These are phyloP conservation scores for Flammula alnicola DNA, from an alignment of 1,284 basidiomycete genomes.

Conservation along the genomic window DNA sequence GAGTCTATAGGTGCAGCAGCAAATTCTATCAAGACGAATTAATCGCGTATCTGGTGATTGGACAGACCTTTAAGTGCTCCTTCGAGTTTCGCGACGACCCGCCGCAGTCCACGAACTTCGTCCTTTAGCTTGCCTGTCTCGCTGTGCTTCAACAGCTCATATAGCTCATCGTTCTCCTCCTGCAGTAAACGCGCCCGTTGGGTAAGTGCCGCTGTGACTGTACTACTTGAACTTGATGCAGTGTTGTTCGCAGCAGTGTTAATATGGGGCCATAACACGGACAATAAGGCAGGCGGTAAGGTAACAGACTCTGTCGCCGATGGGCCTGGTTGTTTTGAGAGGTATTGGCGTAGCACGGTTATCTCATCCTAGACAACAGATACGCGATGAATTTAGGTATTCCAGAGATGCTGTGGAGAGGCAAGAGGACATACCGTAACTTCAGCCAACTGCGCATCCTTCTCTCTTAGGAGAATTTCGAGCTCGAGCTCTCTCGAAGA, in stretches of 20 bases:
- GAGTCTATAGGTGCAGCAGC: too few species aligned
- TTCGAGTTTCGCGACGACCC: slow-evolving; percentile 69
- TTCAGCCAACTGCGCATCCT: slow-evolving; percentile 70
- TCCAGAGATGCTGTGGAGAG: slow-evolving; percentile 1
- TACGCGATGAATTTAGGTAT: slow-evolving; percentile 13
- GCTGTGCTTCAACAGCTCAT: slow-evolving; percentile 67
- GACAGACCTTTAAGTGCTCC: slow-evolving; percentile 70
- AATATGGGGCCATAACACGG: slow-evolving; percentile 69
- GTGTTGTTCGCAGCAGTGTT: slow-evolving; percentile 41
- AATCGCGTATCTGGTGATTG: background rate
- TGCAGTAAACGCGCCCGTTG: slow-evolving; percentile 74
- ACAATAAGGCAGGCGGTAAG: slow-evolving; percentile 68
- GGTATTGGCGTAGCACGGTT: slow-evolving; percentile 63
- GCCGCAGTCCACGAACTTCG: slow-evolving; percentile 70
- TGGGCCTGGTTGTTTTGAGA: slow-evolving; percentile 59
- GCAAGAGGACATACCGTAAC: slow-evolving; percentile 62
- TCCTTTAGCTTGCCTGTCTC: slow-evolving; percentile 80
- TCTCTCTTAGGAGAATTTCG: slow-evolving; percentile 70
- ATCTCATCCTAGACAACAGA: slow-evolving; percentile 62
- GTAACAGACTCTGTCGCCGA: slow-evolving; percentile 64
- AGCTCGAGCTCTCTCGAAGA: slow-evolving; percentile 77
- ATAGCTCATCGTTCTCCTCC: slow-evolving; percentile 83
- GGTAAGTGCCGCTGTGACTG: slow-evolving; percentile 70
- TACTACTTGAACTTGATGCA: slow-evolving; percentile 55
- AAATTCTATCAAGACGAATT: too few species aligned